A percentile compares a stretch with the other conserved stretches of the same genome.
These are phyloP conservation scores for Penicillium bovifimosum DNA, from an alignment of 495 filamentous ascomycete species.

Conservation along the genomic window DNA sequence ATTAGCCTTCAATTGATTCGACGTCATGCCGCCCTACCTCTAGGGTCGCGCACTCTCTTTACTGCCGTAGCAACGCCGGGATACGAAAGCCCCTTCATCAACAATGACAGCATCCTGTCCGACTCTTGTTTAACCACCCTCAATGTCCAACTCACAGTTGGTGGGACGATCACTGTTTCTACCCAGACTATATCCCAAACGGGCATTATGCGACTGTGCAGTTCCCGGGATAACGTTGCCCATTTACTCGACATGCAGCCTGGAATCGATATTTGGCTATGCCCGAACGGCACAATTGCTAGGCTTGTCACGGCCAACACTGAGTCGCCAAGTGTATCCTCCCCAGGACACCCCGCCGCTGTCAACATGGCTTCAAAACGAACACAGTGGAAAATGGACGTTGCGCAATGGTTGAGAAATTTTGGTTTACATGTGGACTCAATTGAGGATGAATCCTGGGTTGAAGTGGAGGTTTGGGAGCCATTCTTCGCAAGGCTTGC, in stretches of 20 bases:
- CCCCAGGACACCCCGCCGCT: slow-evolving; percentile 17
- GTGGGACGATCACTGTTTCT: slow-evolving; percentile 37
- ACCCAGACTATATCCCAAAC: slow-evolving; percentile 35
- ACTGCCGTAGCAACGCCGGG: slow-evolving; percentile 30
- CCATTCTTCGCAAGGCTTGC: slow-evolving; percentile 42
- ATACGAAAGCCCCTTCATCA: slow-evolving; percentile 28
- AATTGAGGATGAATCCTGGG: slow-evolving; percentile 37
- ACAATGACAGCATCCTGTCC: slow-evolving; percentile 28
- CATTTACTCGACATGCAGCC: slow-evolving; percentile 18
- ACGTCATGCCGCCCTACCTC: slow-evolving; percentile 34
- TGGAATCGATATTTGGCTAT: slow-evolving; percentile 45
- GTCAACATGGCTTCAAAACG: slow-evolving; percentile 15
- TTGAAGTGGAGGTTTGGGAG: slow-evolving; percentile 45
- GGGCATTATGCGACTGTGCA: slow-evolving; percentile 33
- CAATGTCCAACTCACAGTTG: slow-evolving; percentile 34
- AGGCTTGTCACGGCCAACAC: slow-evolving; percentile 32
- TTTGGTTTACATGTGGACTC: slow-evolving; percentile 34
- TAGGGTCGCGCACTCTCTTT: slow-evolving; percentile 42
- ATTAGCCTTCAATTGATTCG: slow-evolving; percentile 39
- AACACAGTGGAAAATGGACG: slow-evolving; percentile 36
- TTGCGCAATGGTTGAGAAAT: slow-evolving; percentile 37
- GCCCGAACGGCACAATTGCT: slow-evolving; percentile 45
- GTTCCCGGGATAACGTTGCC: slow-evolving; percentile 17
- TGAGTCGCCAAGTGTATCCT: slow-evolving; percentile 15
- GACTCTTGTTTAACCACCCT: slow-evolving; percentile 34